Conservation (phyloP, 1,284 basidiomycete genomes). For the Bjerkandera adusta region DNA sequence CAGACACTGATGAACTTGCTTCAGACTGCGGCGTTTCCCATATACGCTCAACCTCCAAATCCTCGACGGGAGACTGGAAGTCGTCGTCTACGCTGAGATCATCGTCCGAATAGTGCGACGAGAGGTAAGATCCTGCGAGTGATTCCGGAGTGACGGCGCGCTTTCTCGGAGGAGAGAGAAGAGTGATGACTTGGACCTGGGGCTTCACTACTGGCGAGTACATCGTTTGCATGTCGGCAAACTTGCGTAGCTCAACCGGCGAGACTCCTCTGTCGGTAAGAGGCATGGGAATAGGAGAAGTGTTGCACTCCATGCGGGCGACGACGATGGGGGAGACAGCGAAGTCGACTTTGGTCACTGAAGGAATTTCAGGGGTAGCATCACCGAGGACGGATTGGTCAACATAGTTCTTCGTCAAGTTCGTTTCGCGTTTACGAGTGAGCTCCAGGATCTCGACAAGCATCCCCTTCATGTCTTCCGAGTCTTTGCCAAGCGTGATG, state of each 20-base stretch:
- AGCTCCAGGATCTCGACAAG: conserved; percentile 8
- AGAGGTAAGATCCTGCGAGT: conserved; percentile 4
- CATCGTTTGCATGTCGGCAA: not conserved
- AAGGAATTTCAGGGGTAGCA: too few species aligned
- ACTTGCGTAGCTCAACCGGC: not conserved
- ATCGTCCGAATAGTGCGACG: conserved; percentile 12
- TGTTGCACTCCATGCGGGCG: conserved; percentile 6
- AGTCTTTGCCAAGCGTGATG: not conserved
- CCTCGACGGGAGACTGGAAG: not conserved
- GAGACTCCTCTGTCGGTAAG: conserved; percentile 4
- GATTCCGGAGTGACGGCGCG: conserved; percentile 5
- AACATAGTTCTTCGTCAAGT: too few species aligned
- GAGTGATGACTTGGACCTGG: not conserved
- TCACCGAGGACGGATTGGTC: too few species aligned
- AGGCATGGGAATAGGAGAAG: conserved; percentile 3
- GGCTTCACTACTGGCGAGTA: not conserved
- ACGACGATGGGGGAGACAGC: conserved; percentile 11
- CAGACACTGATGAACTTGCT: not conserved
- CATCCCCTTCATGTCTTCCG: conserved; percentile 4
- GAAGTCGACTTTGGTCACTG: conserved; percentile 5
- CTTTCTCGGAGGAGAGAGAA: conserved; percentile 6
- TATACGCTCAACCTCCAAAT: not conserved
- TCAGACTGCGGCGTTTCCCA: conserved; percentile 3
- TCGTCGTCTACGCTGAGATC: not conserved
- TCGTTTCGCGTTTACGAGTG: not conserved